Percentiles rank a stretch among this genome's conserved stretches.
These are phyloP conservation scores for Bremia lactucae DNA, from an alignment of 352 stramenopile species.

Conservation along the genomic window DNA sequence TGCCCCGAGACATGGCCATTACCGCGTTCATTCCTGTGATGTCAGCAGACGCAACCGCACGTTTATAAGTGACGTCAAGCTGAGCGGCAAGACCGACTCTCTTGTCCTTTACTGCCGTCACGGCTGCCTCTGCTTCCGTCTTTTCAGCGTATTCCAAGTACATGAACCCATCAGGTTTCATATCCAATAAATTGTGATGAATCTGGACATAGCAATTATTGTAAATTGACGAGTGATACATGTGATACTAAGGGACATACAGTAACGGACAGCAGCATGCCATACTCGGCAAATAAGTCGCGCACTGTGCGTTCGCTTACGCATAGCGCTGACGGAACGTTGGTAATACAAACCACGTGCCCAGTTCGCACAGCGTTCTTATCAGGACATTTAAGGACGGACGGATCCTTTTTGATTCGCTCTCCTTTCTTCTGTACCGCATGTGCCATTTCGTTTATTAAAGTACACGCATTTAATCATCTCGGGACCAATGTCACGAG, in stretches of 20 bases:
- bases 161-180: slow-evolving; percentile 49
- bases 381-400: slow-evolving; percentile 1
- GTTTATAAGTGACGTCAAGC: slow-evolving; percentile 8
- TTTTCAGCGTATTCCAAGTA: slow-evolving; percentile 43
- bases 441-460: slow-evolving; percentile 11
- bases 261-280: slow-evolving; percentile 33
- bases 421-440: slow-evolving; percentile 8
- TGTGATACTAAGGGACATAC: slow-evolving; percentile 16
- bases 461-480: too few species aligned
- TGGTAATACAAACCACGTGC: slow-evolving; percentile 40
- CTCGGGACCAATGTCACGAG: too few species aligned
- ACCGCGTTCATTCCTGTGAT: slow-evolving; percentile 34
- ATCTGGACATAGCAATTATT: slow-evolving; percentile 19
- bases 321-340: slow-evolving; percentile 47
- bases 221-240: background rate
- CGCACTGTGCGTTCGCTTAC: slow-evolving; percentile 35
- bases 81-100: slow-evolving; percentile 7
- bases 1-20: slow-evolving; percentile 32
- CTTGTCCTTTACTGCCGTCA: slow-evolving; percentile 26
- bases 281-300: slow-evolving; percentile 37
- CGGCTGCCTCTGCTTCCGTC: slow-evolving; percentile 22
- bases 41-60: slow-evolving; percentile 1
- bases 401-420: slow-evolving; percentile 11
- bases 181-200: slow-evolving; percentile 58
- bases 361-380: slow-evolving; percentile 4